phyloP scores from a whole-genome alignment of 1,139 yeast species.

The Sugiyamaella japonica region DNA sequence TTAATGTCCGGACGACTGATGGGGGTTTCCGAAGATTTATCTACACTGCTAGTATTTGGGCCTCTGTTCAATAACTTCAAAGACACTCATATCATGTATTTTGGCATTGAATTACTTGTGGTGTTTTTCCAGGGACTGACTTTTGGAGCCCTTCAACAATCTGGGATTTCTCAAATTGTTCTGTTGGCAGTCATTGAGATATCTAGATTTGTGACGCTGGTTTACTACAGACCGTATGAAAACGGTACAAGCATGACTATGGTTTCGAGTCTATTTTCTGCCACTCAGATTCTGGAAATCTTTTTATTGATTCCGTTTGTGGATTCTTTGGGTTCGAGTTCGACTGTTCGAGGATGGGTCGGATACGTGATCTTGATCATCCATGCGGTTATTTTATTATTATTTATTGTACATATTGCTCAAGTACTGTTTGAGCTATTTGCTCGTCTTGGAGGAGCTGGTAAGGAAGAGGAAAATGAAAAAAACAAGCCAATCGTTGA shows the following conservation, averaged over 20 bases:
- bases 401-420: conserved; percentile 36
- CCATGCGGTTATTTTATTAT: conserved; percentile 37
- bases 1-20: conserved; percentile 15
- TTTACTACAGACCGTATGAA: conserved; percentile 36
- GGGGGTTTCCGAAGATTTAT: conserved; percentile 34
- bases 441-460: conserved; percentile 33
- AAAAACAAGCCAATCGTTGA: background rate
- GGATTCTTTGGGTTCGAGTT: conserved; percentile 27
- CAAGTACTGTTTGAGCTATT: conserved; percentile 37
- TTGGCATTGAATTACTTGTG: conserved; percentile 29
- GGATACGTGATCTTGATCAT: conserved; percentile 39
- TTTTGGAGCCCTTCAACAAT: conserved; percentile 40
- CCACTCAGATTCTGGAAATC: conserved; percentile 32
- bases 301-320: conserved; percentile 39
- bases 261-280: conserved; percentile 27
- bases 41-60: conserved; percentile 36
- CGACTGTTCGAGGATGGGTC: conserved; percentile 37
- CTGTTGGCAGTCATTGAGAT: conserved; percentile 38
- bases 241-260: conserved; percentile 39
- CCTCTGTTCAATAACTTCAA: conserved; percentile 34
- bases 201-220: conserved; percentile 29
- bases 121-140: conserved; percentile 38
- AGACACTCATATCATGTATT: conserved; percentile 23
- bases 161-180: conserved; percentile 42
- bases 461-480: conserved; percentile 10